Base-by-base conservation (phyloP, 2,329 filamentous ascomycete genomes). In the Macrophomina phaseolina region DNA sequence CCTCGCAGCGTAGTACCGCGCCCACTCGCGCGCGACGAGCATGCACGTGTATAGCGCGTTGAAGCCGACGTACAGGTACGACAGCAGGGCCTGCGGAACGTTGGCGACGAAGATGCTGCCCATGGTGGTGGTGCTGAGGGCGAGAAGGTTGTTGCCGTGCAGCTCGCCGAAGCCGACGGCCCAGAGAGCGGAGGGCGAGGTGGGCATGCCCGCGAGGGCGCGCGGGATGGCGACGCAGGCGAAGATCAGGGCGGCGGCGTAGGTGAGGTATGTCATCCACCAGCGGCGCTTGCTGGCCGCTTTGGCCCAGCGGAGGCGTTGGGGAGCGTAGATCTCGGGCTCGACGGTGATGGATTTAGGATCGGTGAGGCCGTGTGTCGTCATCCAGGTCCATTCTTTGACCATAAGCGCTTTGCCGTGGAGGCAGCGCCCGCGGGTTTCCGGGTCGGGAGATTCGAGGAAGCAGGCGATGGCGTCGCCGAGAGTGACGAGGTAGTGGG, bases 31-130 rank as follows among this genome's bases (percentile, higher is more conserved):
- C 0, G 80, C 81, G 0, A 82, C 70, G 1, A 84, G 75, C 75
- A 85, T 84, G 6, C 72, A 77, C 0, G 82, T 87, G 28, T 82
- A 75, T 4, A 85, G 73, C 3, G 75, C 74, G 68, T 85, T 85
- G 73, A 80, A 82, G 2, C 77, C 72, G 7, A 84, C 73, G 69
- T 86, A 85, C 0, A 84, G 42, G 28, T 82, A 73, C 0, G 81
- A 83, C 0, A 85, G 68, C 11, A 85, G 66, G 0, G 81, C 70
- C 32, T 65, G 62, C 28, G 52, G 52, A 1, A 51, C 12, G 62
- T 65, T 65, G 49, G 62, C 51, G 1, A 65, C 12, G 0, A 65
- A n/a, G 6, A 61, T 32, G 56, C 56, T 61, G 30, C 28, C 56
- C 1, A 46, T 23, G 14, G 71, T 49, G 46, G 64, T 67, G 11